Base-by-base conservation (phyloP, 306 rosid species). In the Castanospermum australe region DNA sequence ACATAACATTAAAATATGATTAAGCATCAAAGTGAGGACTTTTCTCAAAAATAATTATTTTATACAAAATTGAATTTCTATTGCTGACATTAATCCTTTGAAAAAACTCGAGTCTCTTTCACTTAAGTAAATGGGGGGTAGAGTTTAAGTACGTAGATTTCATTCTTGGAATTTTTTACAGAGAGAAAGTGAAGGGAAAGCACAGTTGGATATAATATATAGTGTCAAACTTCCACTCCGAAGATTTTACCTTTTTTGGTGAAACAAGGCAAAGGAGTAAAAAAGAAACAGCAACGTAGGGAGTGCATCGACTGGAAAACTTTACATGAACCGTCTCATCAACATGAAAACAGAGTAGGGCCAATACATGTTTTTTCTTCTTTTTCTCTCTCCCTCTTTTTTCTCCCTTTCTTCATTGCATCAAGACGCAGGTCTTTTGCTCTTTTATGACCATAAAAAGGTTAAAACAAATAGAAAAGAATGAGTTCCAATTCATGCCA, bases 311-410 rank as follows among this genome's bases (percentile, higher is more conserved):
- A 81, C 41, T 66, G 35, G 45, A 28, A 67, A 51, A 50, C 79
- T 68, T 81, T 81, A 74, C 80, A 78, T 12, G 83, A 85, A 85
- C 44, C 13, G 62, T 85, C 86, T 85, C 78, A 68, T 85, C 88
- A 78, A 42, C 42, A 55, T 50, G n/a, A 76, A 63, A 76, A 77
- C 35, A 67, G 11, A 22, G 74, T 50, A 81, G 83, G 74, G 38
- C 63, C 74, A 56, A 36, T 25, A n/a, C n/a, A n/a, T 8, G 14
- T 59, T 17, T 30, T 52, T 28, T n/a, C 21, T 14, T 21, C 33
- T 32, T 20, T 32, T 18, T 55, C 14, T 41, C 48, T 38, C 1
- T 60, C 42, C 65, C 35, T 35, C 2, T n/a, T 38, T n/a, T 60
- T 69, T 17, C 57, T 18, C 28, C 18, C 78, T 76, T 20, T 55